Percentiles rank a stretch among this genome's conserved stretches.
These are phyloP conservation scores for Cladosporium velox DNA, from an alignment of 2,329 filamentous ascomycete species.

Conservation along the genomic window DNA sequence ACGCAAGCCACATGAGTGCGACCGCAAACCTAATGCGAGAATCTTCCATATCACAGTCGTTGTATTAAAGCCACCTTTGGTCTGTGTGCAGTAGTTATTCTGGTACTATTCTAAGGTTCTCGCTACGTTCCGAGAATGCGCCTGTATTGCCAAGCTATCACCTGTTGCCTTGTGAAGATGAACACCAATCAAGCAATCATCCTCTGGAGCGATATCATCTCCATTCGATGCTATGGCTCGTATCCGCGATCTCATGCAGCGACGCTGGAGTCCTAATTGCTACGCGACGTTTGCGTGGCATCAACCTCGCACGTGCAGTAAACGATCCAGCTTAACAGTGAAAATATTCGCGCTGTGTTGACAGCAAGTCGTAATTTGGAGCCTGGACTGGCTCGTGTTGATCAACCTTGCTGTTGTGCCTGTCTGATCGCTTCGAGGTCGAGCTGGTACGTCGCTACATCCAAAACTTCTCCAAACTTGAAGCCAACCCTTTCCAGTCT, in stretches of 20 bases:
- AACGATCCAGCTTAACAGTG: neutral
- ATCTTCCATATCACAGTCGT: neutral
- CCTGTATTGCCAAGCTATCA: neutral
- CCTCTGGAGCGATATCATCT: neutral
- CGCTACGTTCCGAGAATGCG: neutral
- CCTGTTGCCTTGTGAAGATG: neutral
- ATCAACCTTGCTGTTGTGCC: constrained; percentile 15
- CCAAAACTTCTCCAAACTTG: constrained; percentile 26
- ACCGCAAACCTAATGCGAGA: neutral
- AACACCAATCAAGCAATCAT: neutral
- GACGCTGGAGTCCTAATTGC: neutral
- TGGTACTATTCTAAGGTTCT: neutral
- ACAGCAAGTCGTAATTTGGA: neutral
- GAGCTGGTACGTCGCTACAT: constrained; percentile 27
- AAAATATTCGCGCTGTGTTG: neutral
- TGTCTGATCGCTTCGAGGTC: constrained; percentile 22
- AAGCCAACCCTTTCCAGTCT: constrained; percentile 25
- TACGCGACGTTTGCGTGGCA: neutral
- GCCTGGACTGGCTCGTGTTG: neutral
- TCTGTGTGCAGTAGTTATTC: neutral
- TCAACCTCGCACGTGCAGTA: neutral
- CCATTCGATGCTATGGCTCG: neutral
- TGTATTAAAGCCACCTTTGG: neutral
- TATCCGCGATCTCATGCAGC: neutral
- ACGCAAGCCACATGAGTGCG: neutral